Base-by-base conservation (phyloP, 1,284 basidiomycete species). In the Ganoderma lingzhi region DNA sequence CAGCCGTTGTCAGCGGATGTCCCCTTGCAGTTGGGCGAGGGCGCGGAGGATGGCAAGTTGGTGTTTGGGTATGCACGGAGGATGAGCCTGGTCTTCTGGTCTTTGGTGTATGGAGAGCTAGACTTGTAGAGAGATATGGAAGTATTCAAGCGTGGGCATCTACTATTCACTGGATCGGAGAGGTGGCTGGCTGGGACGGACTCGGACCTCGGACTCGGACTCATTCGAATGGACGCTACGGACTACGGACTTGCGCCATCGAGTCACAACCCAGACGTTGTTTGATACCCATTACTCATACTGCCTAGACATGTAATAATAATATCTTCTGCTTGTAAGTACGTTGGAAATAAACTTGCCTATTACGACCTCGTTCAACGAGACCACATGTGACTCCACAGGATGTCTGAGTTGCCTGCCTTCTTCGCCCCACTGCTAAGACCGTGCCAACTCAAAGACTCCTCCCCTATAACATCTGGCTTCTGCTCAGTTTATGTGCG, bases 1-100 rank as follows among this genome's bases (percentile, higher is more conserved):
- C 71, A 73, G 4, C n/a, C 61, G 10, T 66, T 73, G 41, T 61
- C 39, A 41, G 70, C 65, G 23, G 19, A 44, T 6, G 6, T 30
- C 6, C 23, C 41, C 15, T 30, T 30, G 28, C 59, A 61, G 37
- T 23, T 41, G 23, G 59, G 30, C 23, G 59, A 28, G 1, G 35
- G 4, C 12, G 37, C 35, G 37, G 35, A 59, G 28, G 39, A 41
- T 6, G 39, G 14, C 23, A 42, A 61, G 41, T 23, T 53, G 23
- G 23, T 42, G 59, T 42, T 19, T n/a, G 41, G 39, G 23, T 53
- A 53, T 30, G 39, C 39, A 6, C 41, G 42, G 59, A 60, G 35
- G 41, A 15, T 56, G n/a, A 56, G 41, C 19, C 39, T 39, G 6
- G 23, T 64, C 30, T 45, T 41, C 14, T 55, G 59, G 14, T 17